Evolutionary conservation across 2,329 filamentous ascomycete genomes (phyloP), one percentile per base, ranked within the genome.

Genomic region (Tolypocladium endophyticum): DNA sequence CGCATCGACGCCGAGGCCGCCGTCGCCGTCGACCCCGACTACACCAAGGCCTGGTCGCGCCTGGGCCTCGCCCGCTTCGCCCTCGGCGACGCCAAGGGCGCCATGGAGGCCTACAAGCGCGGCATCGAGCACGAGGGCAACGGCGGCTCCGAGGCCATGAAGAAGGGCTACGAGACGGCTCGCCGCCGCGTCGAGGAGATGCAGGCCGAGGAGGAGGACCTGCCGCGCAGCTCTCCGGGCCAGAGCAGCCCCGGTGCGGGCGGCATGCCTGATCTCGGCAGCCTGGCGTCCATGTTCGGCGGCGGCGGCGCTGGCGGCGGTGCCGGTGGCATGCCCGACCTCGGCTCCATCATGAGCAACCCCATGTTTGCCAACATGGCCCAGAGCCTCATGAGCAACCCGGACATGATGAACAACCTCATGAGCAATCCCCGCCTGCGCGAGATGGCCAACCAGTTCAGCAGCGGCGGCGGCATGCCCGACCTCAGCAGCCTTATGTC

Each of bases 361-460:
- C 94, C 94, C 59, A 97, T 97, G 94, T 96, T 99, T 77, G 86
- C 92, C 57, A 89, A 84, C 77, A 97, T 97, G 92, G 94, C 94
- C 5, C 91, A 97, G 79, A 96, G 90, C 75, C 76, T 99, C 59
- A 97, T 97, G 94, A 90, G 86, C 77, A 97, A 99, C 77, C 94
- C 94, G 0, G 90, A 96, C 12, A 86, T 92, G 79, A 88, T 97
- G 85, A 83, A 81, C 72, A 94, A 92, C 73, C 76, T 99, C 61
- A 96, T 99, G 92, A 91, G 81, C 80, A 97, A 99, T 79, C 94
- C 94, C 3, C 84, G 87, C 62, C 77, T 97, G 63, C 83, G 90
- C 60, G 86, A 95, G 71, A 93, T 97, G 91, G 92, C 91, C 54
- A 86, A 88, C 70, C 84, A 83, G 67, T 92, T 96, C 71, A 85